phyloP scores from a whole-genome alignment of 805 yeast species.

The Phaffomyces antillensis region DNA sequence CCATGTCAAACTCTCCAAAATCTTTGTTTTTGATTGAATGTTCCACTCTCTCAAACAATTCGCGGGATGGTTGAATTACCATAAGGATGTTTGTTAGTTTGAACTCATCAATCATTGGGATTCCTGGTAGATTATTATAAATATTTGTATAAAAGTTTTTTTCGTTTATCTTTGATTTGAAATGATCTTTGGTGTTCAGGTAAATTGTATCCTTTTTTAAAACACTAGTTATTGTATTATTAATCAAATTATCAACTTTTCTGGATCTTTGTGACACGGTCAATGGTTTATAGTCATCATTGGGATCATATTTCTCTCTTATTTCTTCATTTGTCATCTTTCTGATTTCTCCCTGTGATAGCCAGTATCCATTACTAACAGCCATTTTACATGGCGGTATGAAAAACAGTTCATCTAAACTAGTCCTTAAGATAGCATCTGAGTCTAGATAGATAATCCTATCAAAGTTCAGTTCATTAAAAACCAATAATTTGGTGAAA shows the following conservation, averaged over 20 bases:
- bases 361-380: constrained; percentile 39
- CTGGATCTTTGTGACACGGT: constrained; percentile 15
- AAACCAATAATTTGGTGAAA: constrained; percentile 49
- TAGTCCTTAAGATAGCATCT: constrained; percentile 36
- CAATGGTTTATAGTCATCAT: constrained; percentile 16
- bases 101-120: constrained; percentile 23
- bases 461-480: constrained; percentile 42
- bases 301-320: constrained; percentile 14
- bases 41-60: constrained; percentile 16
- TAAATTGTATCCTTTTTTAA: background rate
- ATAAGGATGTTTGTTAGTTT: constrained; percentile 41
- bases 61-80: constrained; percentile 46
- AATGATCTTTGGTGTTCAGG: background rate
- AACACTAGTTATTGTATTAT: background rate
- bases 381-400: constrained; percentile 41
- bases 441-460: constrained; percentile 52
- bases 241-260: constrained; percentile 8
- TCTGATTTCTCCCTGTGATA: constrained; percentile 23
- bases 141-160: constrained; percentile 21
- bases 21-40: constrained; percentile 22
- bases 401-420: constrained; percentile 46
- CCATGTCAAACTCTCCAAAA: constrained; percentile 47
- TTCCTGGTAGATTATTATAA: constrained; percentile 34
- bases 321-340: constrained; percentile 13
- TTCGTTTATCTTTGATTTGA: constrained; percentile 3